Percentiles rank a stretch among this genome's conserved stretches.
These are phyloP conservation scores for Oryza meridionalis DNA, from an alignment of 176 grass and related monocot genomes.

Conservation along the genomic window DNA sequence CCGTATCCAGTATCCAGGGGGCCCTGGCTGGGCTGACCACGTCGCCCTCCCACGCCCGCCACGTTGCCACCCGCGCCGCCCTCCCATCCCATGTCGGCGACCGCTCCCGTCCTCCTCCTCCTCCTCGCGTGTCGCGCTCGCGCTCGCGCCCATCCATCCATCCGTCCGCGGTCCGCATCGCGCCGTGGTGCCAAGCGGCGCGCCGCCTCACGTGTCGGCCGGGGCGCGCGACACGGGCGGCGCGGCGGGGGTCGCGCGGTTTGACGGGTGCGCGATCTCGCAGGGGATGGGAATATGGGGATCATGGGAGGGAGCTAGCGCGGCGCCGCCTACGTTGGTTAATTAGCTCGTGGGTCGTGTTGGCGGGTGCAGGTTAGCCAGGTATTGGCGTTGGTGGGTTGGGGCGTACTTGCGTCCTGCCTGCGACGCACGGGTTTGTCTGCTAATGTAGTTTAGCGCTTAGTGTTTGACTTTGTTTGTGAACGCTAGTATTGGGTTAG, in stretches of 20 bases:
- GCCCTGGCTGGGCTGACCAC: not conserved
- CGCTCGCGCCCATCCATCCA: too few species aligned
- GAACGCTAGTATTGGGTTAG: too few species aligned
- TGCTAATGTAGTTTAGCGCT: too few species aligned
- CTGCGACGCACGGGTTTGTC: not conserved
- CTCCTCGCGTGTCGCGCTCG: too few species aligned
- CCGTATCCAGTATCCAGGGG: constrained; percentile 1
- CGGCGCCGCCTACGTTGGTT: not conserved
- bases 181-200: too few species aligned
- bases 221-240: too few species aligned
- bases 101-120: not conserved
- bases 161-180: too few species aligned
- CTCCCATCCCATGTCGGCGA: not conserved
- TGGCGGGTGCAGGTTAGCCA: too few species aligned
- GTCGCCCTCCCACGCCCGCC: not conserved
- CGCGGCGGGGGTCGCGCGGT: not conserved
- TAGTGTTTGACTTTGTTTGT: too few species aligned
- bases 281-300: too few species aligned
- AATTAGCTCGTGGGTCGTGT: not conserved
- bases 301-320: not conserved
- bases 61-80: constrained; percentile 30
- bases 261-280: not conserved
- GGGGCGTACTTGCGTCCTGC: not conserved
- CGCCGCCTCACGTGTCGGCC: not conserved
- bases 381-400: not conserved